Evolutionary conservation across 2,329 filamentous ascomycete genomes (phyloP).

Genomic region (Cladobotryum mycophilum): DNA sequence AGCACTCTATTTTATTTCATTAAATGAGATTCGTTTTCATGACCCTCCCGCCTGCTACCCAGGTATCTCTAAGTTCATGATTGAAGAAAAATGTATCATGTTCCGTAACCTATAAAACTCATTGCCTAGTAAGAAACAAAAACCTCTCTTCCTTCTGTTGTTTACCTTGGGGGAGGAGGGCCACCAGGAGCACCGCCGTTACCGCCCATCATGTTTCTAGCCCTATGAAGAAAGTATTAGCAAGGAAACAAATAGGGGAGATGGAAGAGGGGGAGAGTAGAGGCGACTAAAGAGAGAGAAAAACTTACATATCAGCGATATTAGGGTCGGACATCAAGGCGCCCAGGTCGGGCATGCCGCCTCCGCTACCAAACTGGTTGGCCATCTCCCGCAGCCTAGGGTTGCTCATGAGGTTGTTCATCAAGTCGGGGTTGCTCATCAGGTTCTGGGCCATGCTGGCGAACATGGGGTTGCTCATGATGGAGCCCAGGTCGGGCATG

Average conservation of each 20-base stretch:
- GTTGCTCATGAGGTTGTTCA: conserved; percentile 92
- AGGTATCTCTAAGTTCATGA: too few relatives aligned
- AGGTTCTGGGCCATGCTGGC: conserved; percentile 93
- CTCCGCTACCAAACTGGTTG: conserved; percentile 65
- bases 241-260: neutral
- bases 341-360: conserved; percentile 83
- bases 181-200: conserved; percentile 18
- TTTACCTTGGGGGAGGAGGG: conserved; percentile 10
- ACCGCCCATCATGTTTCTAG: conserved; percentile 42
- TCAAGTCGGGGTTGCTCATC: conserved; percentile 93
- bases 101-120: too few relatives aligned
- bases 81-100: too few relatives aligned
- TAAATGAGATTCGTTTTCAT: too few relatives aligned
- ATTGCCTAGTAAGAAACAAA: too few relatives aligned
- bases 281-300: neutral
- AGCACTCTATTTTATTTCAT: too few relatives aligned
- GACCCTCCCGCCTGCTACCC: too few relatives aligned
- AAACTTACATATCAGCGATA: conserved; percentile 84
- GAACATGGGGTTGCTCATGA: conserved; percentile 99
- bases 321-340: conserved; percentile 86
- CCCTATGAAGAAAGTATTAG: conserved; percentile 25
- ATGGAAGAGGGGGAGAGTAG: neutral
- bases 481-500: conserved; percentile 78
- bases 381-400: conserved; percentile 84
- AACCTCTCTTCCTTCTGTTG: too few relatives aligned